A percentile compares a stretch with the other conserved stretches of the same genome.
phyloP scores from a whole-genome alignment of 176 grass and related monocot genomes.

The Canna indica region DNA sequence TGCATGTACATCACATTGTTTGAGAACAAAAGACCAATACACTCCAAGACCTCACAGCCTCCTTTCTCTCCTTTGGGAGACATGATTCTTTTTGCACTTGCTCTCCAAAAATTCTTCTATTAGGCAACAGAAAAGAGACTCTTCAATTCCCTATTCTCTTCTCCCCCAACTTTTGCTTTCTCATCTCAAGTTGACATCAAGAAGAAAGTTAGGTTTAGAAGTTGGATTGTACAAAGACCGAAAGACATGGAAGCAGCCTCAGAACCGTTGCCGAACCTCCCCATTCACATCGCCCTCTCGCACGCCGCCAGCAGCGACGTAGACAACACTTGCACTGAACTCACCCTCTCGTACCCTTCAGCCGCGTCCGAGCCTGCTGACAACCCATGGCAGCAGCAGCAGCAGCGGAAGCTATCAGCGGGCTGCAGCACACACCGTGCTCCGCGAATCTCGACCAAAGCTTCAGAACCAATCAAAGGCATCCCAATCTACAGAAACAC shows the following conservation, averaged over 20 bases:
- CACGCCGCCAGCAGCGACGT: slow-evolving; percentile 10
- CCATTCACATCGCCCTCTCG: slow-evolving; percentile 32
- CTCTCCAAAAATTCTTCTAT: background rate
- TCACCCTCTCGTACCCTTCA: background rate
- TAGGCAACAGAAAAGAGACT: background rate
- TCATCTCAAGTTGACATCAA: background rate
- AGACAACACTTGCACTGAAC: background rate
- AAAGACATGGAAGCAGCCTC: slow-evolving; percentile 35
- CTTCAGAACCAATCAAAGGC: slow-evolving; percentile 2
- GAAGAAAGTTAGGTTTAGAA: too few species aligned
- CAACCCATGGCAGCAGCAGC: slow-evolving; percentile 1
- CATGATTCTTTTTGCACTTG: background rate
- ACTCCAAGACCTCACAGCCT: background rate
- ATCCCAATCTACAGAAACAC: slow-evolving; percentile 17
- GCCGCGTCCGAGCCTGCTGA: background rate
- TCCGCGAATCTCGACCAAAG: background rate
- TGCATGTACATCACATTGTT: too few species aligned
- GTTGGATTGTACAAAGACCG: too few species aligned
- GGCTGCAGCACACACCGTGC: background rate
- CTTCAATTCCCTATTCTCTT: too few species aligned
- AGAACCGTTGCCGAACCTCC: slow-evolving; percentile 21
- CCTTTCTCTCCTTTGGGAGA: background rate
- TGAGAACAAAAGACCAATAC: too few species aligned
- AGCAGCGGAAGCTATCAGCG: background rate
- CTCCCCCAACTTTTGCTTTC: background rate